Percentiles rank a stretch among this genome's conserved stretches.
Conservation (phyloP, 2,329 filamentous ascomycete species). For the Pseudogymnoascus sp. region DNA sequence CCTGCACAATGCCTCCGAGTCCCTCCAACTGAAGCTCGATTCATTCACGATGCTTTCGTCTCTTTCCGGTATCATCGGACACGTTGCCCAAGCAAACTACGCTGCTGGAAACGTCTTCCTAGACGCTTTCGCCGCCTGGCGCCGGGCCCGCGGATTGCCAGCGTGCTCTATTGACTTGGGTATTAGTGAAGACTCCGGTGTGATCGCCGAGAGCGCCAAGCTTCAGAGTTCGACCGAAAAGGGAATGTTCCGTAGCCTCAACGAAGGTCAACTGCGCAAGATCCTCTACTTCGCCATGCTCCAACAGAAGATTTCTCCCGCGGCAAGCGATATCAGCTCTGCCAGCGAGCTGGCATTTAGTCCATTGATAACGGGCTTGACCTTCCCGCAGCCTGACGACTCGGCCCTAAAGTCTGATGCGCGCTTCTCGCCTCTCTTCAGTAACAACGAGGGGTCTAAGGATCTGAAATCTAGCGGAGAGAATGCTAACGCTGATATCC, state of each 20-base stretch:
- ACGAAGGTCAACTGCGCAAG: conserved; percentile 22
- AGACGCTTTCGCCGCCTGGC: conserved; percentile 12
- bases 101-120: conserved; percentile 13
- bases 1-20: conserved; percentile 8
- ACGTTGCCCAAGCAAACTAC: conserved; percentile 14
- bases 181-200: neutral
- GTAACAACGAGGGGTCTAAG: neutral
- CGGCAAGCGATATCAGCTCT: conserved; percentile 16
- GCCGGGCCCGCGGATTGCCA: neutral
- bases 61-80: conserved; percentile 7
- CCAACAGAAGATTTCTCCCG: conserved; percentile 36
- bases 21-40: conserved; percentile 4
- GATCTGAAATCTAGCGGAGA: neutral
- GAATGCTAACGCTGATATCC: conserved; percentile 8
- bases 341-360: neutral
- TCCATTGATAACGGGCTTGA: conserved; percentile 3
- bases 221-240: conserved; percentile 3
- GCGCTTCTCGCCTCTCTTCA: neutral
- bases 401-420: conserved; percentile 16
- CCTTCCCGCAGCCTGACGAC: conserved; percentile 10
- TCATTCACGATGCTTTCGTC: conserved; percentile 13
- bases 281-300: conserved; percentile 27
- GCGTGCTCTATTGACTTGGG: conserved; percentile 22
- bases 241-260: conserved; percentile 13
- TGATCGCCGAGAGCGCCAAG: conserved; percentile 17